phyloP scores from a whole-genome alignment of 306 rosid genomes.

The Acacia crassicarpa region DNA sequence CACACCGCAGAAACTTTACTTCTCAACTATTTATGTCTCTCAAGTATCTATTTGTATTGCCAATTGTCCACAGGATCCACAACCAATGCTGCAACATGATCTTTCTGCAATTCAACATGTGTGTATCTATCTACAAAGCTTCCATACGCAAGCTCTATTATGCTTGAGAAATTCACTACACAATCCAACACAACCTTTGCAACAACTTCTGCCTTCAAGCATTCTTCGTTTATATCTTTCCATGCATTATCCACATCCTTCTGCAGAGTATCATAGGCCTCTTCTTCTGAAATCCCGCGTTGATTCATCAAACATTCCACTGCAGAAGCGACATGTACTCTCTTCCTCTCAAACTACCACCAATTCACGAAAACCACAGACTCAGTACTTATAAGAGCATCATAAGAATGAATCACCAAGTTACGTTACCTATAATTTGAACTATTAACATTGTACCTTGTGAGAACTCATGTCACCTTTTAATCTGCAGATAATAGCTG shows the following conservation, averaged over 20 bases:
- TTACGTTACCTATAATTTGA: background rate
- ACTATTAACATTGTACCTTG: background rate
- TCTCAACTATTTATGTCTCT: background rate
- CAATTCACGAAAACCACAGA: background rate
- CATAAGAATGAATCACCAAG: background rate
- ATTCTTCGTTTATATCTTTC: slow-evolving; percentile 41
- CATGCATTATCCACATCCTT: slow-evolving; percentile 24
- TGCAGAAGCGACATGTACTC: background rate
- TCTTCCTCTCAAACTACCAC: background rate
- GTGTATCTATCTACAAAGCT: slow-evolving; percentile 37
- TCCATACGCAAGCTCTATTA: slow-evolving; percentile 35
- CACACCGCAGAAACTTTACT: background rate
- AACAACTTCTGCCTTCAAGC: slow-evolving; percentile 6
- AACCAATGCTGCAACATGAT: background rate
- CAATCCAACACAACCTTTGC: slow-evolving; percentile 38
- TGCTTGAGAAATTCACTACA: slow-evolving; percentile 43
- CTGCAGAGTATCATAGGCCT: background rate
- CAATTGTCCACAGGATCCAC: background rate
- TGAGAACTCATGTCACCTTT: background rate
- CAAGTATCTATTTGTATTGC: background rate
- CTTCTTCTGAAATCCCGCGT: background rate
- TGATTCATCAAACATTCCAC: background rate
- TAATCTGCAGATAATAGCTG: background rate
- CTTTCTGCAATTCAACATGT: slow-evolving; percentile 5
- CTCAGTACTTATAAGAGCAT: background rate